Percentiles rank a stretch among this genome's conserved stretches.
Conservation (phyloP, 768 basidiomycete species). For the Pluteus cervinus region DNA sequence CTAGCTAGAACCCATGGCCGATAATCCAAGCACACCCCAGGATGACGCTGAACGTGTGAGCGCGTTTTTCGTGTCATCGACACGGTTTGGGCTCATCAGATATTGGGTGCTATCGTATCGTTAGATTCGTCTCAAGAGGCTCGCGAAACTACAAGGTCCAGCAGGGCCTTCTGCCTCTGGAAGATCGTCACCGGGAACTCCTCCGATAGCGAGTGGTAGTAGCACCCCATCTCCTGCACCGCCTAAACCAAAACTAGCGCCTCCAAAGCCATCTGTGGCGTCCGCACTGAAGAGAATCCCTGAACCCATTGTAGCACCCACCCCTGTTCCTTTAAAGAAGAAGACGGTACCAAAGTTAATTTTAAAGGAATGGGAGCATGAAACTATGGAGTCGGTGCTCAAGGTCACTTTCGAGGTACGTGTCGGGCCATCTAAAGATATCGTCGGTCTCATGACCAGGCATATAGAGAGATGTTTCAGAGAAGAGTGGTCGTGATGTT, state of each 20-base stretch:
- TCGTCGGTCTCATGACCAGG: conserved; percentile 15
- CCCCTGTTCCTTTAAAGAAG: conserved; percentile 41
- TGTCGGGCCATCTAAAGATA: conserved; percentile 14
- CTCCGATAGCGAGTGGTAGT: conserved; percentile 15
- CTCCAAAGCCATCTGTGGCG: conserved; percentile 23
- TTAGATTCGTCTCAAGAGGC: conserved; percentile 88
- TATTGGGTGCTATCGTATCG: neutral
- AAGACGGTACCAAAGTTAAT: conserved; percentile 46
- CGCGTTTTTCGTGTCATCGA: conserved; percentile 3
- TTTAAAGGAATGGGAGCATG: conserved; percentile 66
- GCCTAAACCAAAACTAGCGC: conserved; percentile 31
- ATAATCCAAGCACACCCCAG: conserved; percentile 44
- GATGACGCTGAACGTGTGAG: conserved; percentile 80
- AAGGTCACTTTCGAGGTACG: conserved; percentile 77
- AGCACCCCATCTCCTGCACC: conserved; percentile 22
- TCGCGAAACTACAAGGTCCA: conserved; percentile 70
- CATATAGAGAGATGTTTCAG: conserved; percentile 49
- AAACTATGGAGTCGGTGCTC: conserved; percentile 60
- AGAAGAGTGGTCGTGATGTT: conserved; percentile 55
- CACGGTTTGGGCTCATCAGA: neutral
- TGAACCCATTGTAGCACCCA: conserved; percentile 22
- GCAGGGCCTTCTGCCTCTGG: conserved; percentile 22
- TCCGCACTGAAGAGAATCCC: conserved; percentile 20
- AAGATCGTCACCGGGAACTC: conserved; percentile 30
- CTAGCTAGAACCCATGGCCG: conserved; percentile 24